These are phyloP conservation scores for Ballota nigra DNA, from an alignment of 257 asterid species.

Conservation along the genomic window DNA sequence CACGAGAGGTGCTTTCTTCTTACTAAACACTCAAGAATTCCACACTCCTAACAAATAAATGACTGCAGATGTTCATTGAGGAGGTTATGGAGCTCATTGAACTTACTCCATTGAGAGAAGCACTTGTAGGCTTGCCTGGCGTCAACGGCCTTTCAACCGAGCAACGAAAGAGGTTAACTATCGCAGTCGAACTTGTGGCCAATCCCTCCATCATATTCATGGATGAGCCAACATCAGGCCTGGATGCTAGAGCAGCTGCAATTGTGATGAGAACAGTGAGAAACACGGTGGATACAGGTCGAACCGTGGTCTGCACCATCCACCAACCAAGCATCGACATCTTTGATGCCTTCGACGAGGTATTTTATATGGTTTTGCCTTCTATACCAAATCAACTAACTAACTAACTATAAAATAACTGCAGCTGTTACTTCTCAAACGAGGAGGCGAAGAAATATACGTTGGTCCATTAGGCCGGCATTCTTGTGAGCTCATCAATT, in stretches of 20 bases:
- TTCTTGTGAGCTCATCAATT: slow-evolving; percentile 54
- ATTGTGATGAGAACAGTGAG: slow-evolving; percentile 94
- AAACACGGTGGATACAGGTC: slow-evolving; percentile 86
- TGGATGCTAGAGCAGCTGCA: slow-evolving; percentile 95
- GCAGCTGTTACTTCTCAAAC: slow-evolving; percentile 71
- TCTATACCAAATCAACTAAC: neutral
- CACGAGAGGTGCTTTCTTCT: slow-evolving; percentile 42
- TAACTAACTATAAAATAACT: neutral
- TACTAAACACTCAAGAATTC: neutral
- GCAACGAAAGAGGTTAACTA: slow-evolving; percentile 82
- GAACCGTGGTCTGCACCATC: slow-evolving; percentile 90
- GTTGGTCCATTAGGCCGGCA: slow-evolving; percentile 76
- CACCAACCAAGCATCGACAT: slow-evolving; percentile 95
- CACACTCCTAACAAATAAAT: neutral
- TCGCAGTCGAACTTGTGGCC: slow-evolving; percentile 92
- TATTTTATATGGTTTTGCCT: slow-evolving; percentile 9
- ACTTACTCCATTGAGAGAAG: slow-evolving; percentile 53
- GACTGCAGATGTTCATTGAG: slow-evolving; percentile 65
- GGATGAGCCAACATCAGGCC: slow-evolving; percentile 97
- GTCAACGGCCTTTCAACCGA: slow-evolving; percentile 81
- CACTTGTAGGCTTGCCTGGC: slow-evolving; percentile 82
- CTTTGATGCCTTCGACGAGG: slow-evolving; percentile 94
- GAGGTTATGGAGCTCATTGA: slow-evolving; percentile 82
- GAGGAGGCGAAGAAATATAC: slow-evolving; percentile 80
- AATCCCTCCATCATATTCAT: slow-evolving; percentile 90